Evolutionary conservation across 768 basidiomycete genomes (phyloP), one percentile per base, ranked within the genome.

Genomic region (Floccularia luteovirens): DNA sequence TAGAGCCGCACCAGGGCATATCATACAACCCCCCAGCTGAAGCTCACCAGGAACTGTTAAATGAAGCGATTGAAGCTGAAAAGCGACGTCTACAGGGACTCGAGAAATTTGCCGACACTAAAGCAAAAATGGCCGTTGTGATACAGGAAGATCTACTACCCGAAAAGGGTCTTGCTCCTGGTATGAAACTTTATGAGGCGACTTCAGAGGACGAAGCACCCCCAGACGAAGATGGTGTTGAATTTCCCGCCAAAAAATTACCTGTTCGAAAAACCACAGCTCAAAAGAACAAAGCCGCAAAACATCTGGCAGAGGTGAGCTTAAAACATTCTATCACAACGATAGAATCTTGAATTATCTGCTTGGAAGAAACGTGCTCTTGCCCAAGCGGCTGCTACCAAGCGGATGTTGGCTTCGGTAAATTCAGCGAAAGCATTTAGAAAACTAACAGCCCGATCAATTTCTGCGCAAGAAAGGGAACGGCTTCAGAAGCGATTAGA

Each of bases 21-120:
- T 92, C 90, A 13, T 97, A 97, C 56, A 96, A 96, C 55, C 92
- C 92, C 0, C 77, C 79, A 0, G 76, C 73, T 1, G 68, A 74
- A 3, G 77, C 82, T 0, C 87, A 94, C 49, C 72, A 76, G 36
- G 76, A 77, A 36, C 74, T 94, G 3, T 55, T 97, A 16, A 61
- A 72, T 10, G 60, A 73, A 37, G 92, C 90, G 0, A 71, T 78
- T 38, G 71, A 77, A 43, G 56, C 70, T 11, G 92, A 92, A 58
- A 71, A 72, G 49, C 70, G 69, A 34, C 70, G 72, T 31, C 53
- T 78, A 28, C 63, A 62, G 19, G 71, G 79, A 42, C 72, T 67
- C 1, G 74, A 70, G 38, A 74, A 72, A 52, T 59, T 77, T 11
- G 67, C 68, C 1, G 70, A 66, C 28, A 57, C 72, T 25, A 79